Evolutionary conservation across 2,329 filamentous ascomycete genomes (phyloP).

Genomic region (Alternaria novae-zelandiae): DNA sequence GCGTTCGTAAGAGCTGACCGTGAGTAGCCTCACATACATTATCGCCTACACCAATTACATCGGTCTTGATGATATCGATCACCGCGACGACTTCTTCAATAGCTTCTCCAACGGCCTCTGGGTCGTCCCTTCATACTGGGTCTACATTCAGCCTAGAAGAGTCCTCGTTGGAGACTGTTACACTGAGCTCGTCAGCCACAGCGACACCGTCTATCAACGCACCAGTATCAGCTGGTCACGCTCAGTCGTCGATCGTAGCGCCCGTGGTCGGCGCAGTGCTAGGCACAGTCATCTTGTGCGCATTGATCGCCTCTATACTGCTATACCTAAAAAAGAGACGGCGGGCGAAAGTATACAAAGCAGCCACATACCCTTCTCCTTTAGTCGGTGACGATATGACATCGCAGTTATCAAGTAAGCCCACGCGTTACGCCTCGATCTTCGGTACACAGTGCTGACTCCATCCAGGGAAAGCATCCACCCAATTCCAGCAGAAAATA

Average conservation of each 20-base stretch:
- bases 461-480: background rate
- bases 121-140: background rate
- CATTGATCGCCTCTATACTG: constrained; percentile 9
- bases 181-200: background rate
- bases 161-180: constrained; percentile 2
- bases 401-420: constrained; percentile 11
- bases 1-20: background rate
- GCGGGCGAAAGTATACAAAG: constrained; percentile 25
- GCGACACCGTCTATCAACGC: background rate
- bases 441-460: background rate
- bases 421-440: background rate
- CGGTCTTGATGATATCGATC: background rate
- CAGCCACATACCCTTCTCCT: constrained; percentile 31
- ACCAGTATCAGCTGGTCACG: background rate
- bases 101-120: background rate
- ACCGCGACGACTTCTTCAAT: background rate
- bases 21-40: background rate
- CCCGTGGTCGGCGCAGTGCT: constrained; percentile 32
- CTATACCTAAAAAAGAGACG: constrained; percentile 19
- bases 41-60: no score
- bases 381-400: constrained; percentile 35
- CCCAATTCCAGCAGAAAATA: background rate
- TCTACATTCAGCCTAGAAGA: background rate
- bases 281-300: constrained; percentile 24
- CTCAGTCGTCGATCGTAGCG: constrained; percentile 11